These are phyloP conservation scores for Penicillium sp. DNA, from an alignment of 2,329 filamentous ascomycete genomes.

Conservation along the genomic window DNA sequence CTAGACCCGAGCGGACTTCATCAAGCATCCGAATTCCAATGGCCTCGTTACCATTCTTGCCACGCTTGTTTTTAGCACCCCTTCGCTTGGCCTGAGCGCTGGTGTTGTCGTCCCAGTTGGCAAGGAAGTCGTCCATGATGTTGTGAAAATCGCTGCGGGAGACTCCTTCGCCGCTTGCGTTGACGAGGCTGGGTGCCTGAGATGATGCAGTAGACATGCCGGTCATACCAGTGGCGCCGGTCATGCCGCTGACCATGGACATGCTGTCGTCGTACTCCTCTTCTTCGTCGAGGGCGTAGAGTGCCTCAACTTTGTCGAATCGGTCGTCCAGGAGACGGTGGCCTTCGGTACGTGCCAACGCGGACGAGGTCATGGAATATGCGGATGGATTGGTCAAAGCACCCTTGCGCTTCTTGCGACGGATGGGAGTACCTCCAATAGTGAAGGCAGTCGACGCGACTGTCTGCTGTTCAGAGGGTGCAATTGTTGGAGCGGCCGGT, in stretches of 20 bases:
- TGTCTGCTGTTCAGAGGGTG: conserved; percentile 41
- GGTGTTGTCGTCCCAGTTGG: conserved; percentile 50
- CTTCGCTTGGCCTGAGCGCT: conserved; percentile 42
- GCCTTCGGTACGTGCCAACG: conserved; percentile 80
- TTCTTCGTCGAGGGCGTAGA: conserved; percentile 63
- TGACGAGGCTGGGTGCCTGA: conserved; percentile 55
- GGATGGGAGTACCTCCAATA: conserved; percentile 61
- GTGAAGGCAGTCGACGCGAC: conserved; percentile 45
- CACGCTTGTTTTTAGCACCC: conserved; percentile 51
- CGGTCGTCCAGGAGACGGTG: conserved; percentile 78
- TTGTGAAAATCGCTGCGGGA: conserved; percentile 75
- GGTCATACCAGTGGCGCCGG: conserved; percentile 56
- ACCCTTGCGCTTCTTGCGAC: conserved; percentile 91
- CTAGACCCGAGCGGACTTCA: conserved; percentile 75
- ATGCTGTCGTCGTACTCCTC: conserved; percentile 51
- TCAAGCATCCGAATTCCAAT: conserved; percentile 85
- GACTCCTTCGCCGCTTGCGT: conserved; percentile 40
- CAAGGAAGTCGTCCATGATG: conserved; percentile 91
- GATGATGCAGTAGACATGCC: conserved; percentile 51
- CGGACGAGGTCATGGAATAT: conserved; percentile 89
- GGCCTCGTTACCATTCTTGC: conserved; percentile 76
- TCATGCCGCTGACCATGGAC: conserved; percentile 47
- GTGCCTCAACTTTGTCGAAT: conserved; percentile 85
- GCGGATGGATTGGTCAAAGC: conserved; percentile 80
- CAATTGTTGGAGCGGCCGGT: conserved; percentile 34